phyloP scores from a whole-genome alignment of 1,284 basidiomycete genomes.

The Psilocybe mexicana region DNA sequence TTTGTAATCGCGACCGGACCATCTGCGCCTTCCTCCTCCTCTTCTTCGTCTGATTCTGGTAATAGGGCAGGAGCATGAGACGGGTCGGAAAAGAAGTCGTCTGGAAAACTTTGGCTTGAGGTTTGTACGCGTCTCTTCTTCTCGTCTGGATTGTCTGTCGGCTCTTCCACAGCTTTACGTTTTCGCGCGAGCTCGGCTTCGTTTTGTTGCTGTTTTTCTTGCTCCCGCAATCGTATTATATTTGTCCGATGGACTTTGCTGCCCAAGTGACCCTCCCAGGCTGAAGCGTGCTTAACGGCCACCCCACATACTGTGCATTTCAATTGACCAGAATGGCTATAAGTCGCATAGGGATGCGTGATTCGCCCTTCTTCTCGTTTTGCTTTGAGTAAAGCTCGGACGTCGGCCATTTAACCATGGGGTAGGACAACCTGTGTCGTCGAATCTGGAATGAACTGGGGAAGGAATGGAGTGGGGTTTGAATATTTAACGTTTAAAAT shows the following conservation, averaged over 20 bases:
- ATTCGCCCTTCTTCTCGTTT: slow-evolving; percentile 74
- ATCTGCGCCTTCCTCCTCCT: slow-evolving; percentile 26
- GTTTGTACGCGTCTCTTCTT: slow-evolving; percentile 24
- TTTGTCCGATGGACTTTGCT: slow-evolving; percentile 74
- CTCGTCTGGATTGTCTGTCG: slow-evolving; percentile 6
- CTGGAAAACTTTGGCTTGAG: slow-evolving; percentile 45
- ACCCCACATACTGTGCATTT: slow-evolving; percentile 67
- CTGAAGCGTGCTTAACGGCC: slow-evolving; percentile 68
- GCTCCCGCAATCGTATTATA: slow-evolving; percentile 53
- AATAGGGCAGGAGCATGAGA: slow-evolving; percentile 47
- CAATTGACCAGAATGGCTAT: slow-evolving; percentile 63
- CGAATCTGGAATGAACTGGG: neutral
- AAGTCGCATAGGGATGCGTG: slow-evolving; percentile 70
- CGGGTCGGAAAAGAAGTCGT: slow-evolving; percentile 80
- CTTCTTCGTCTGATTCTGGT: slow-evolving; percentile 48
- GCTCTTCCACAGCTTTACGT: slow-evolving; percentile 28
- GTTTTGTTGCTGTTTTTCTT: slow-evolving; percentile 43
- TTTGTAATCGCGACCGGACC: slow-evolving; percentile 16
- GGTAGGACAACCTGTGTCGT: neutral
- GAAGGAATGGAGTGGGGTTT: too few species aligned
- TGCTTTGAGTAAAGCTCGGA: slow-evolving; percentile 71
- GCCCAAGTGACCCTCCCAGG: slow-evolving; percentile 86
- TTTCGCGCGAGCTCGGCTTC: slow-evolving; percentile 27
- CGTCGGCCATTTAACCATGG: slow-evolving; percentile 59
- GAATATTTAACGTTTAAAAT: too few species aligned